These are phyloP conservation scores for Elaeis oleifera DNA, from an alignment of 202 grass and related monocot genomes.

Conservation along the genomic window DNA sequence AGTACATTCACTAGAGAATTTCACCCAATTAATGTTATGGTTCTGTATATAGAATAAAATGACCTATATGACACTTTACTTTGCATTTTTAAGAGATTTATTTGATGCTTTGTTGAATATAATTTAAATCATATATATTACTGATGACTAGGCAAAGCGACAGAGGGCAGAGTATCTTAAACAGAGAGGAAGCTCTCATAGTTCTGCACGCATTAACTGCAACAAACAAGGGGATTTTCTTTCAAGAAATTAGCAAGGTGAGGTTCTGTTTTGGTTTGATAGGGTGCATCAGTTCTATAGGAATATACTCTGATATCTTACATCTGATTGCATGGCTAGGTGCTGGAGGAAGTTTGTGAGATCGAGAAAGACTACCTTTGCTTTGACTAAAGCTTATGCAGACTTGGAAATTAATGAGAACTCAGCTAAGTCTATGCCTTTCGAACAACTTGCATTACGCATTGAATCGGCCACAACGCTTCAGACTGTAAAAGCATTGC, in stretches of 20 bases:
- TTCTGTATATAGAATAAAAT: too few species aligned
- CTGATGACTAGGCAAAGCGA: conserved; percentile 45
- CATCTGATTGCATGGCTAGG: conserved; percentile 32
- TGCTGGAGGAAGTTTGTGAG: conserved; percentile 87
- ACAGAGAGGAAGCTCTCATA: conserved; percentile 59
- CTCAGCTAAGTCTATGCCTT: conserved; percentile 75
- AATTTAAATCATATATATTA: conserved; percentile 3
- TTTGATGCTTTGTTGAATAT: background rate
- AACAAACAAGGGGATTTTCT: conserved; percentile 61
- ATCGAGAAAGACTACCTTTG: conserved; percentile 56
- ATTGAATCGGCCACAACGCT: conserved; percentile 65
- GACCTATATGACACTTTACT: background rate
- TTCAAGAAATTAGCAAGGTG: conserved; percentile 78
- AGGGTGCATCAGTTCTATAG: background rate
- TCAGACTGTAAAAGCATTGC: conserved; percentile 51
- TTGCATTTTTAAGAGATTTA: too few species aligned
- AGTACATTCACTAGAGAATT: too few species aligned
- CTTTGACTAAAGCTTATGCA: conserved; percentile 58
- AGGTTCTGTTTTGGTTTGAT: background rate
- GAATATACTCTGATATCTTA: conserved; percentile 2
- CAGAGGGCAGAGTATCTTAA: conserved; percentile 87
- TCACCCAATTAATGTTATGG: too few species aligned
- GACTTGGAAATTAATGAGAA: conserved; percentile 58
- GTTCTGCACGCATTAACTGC: conserved; percentile 42
- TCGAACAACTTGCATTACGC: conserved; percentile 70